These are phyloP conservation scores for Rhizoctonia solani DNA, from an alignment of 1,284 basidiomycete species.

Conservation along the genomic window DNA sequence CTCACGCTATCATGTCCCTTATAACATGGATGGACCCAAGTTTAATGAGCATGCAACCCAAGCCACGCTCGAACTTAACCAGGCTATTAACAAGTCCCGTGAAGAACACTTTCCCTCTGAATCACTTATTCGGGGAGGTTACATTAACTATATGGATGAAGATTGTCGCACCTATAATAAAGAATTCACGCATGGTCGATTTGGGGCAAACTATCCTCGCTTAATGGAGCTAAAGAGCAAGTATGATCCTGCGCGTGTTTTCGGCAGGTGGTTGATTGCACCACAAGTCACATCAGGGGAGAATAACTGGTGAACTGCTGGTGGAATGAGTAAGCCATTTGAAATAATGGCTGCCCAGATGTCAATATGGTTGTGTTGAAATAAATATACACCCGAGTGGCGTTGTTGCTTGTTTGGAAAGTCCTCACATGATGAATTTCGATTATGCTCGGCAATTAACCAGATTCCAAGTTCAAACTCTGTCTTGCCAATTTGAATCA, in stretches of 20 bases:
- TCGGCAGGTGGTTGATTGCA: constrained; percentile 36
- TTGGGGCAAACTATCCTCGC: constrained; percentile 33
- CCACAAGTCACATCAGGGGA: too few relatives aligned
- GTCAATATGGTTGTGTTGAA: too few relatives aligned
- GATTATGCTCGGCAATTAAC: too few relatives aligned
- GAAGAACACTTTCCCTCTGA: background rate
- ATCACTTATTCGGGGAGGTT: background rate
- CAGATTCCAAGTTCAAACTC: too few relatives aligned
- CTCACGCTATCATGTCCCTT: background rate
- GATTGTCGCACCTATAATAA: background rate
- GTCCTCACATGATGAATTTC: too few relatives aligned
- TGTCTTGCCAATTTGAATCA: background rate
- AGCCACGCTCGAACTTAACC: background rate
- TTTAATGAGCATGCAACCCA: background rate
- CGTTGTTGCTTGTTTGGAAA: too few relatives aligned
- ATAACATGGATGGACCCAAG: background rate
- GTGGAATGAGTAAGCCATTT: too few relatives aligned
- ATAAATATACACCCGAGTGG: too few relatives aligned
- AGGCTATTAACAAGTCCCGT: background rate
- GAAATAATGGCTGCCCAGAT: too few relatives aligned
- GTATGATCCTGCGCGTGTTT: constrained; percentile 33
- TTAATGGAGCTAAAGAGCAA: constrained; percentile 34
- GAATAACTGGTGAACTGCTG: too few relatives aligned
- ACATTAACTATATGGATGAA: constrained; percentile 12
- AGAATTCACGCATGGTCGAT: constrained; percentile 7